Evolutionary conservation across 2,329 filamentous ascomycete genomes (phyloP), one percentile per base, ranked within the genome.

Genomic region (Raffaelea arxii): DNA sequence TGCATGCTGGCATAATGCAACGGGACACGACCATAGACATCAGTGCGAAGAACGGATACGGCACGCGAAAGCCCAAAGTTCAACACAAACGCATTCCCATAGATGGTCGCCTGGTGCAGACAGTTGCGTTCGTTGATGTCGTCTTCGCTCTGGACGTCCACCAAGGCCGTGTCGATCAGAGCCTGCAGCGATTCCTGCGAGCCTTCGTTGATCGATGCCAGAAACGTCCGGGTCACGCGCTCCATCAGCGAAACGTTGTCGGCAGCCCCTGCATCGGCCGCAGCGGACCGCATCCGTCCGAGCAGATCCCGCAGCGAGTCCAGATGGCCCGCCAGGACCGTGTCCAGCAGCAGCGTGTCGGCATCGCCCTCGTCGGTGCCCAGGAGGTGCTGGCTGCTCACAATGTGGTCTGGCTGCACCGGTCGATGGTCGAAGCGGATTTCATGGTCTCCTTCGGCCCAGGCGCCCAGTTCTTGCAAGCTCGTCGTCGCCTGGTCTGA

Each of bases 91-190:
- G 77, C 68, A 57, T 90, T 90, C 19, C 90, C 90, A 51, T 94
- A 94, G 44, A 97, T 96, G 1, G 90, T 84, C n/a, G 92, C 87
- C 65, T 97, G 92, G 57, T 98, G 92, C 41, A 98, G 72, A 59
- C 90, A 95, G 58, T 96, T 98, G 36, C 92, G 78, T 67, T 96
- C 91, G 58, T 97, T 98, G 63, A 98, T 97, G 58, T 96, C 90
- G 61, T 98, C 92, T 57, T 94, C 88, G 1, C 89, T 92, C 58
- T 88, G 82, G n/a, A 96, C 75, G 62, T 97, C 84, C 27, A 98
- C 86, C 22, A 92, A 68, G 1, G 80, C 79, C 3, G 90, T 95
- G 42, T 86, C 80, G 23, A 96, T 70, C 23, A 98, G 75, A 6
- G 87, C 70, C 49, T 80, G 77, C 19, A 97, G 70, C 9, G 90